Base-by-base conservation (phyloP, 2,329 filamentous ascomycete species). In the Alternaria sp. region DNA sequence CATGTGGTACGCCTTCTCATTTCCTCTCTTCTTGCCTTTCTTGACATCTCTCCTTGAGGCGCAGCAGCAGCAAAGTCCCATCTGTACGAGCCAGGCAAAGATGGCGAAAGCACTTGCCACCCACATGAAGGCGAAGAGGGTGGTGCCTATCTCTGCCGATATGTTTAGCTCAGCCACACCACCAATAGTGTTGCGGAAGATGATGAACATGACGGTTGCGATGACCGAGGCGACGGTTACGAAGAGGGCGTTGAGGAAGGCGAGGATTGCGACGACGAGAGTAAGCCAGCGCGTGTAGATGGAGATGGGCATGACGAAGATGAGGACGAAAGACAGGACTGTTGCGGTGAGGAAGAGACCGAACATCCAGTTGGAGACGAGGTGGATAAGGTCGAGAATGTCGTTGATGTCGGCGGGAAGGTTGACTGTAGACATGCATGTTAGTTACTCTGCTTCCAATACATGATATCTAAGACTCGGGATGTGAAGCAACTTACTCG, bases 61-160 rank as follows among this genome's bases (percentile, higher is more conserved):
- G 73, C 90, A 92, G 78, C 92, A 96, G 79, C 93, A 97, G 71
- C 90, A 92, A 79, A 95, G 85, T 30, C 90, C 88, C 26, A 91
- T 82, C 78, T 96, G 92, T 19, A 96, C 83, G 10, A 84, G 57
- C 77, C 92, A 94, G 0, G 90, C 90, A 19, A 94, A 73, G 6
- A 93, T 81, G 1, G 88, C 87, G 63, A 90, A 87, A 0, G 84
- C 87, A 0, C 89, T 86, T 0, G 90, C 92, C 26, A 93, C 86
- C 94, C 95, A 98, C 90, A 97, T 95, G 75, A 97, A 96, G 0
- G 83, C 91, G 73, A 97, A 87, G 91, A 97, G 94, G 68, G 88
- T 85, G 36, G 78, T 81, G 6, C 93, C 93, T 32, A 97, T 83
- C 4, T 85, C 81, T 4, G 90, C 91, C 10, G 82, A 78, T 70